Percentiles rank a stretch among this genome's conserved stretches.
These are phyloP conservation scores for Citrus trifoliata DNA, from an alignment of 345 rosid species.

Conservation along the genomic window DNA sequence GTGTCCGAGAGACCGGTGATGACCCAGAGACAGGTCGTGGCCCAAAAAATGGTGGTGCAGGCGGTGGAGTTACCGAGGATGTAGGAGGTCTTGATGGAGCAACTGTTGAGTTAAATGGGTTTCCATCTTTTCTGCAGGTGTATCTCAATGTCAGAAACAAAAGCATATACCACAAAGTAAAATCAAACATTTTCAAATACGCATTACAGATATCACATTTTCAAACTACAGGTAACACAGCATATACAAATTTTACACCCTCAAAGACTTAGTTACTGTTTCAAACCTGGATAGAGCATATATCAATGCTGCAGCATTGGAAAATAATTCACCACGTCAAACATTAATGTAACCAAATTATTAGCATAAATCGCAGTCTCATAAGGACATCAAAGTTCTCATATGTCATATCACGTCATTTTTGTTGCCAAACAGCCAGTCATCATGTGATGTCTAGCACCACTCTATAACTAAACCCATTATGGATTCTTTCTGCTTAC, in stretches of 20 bases:
- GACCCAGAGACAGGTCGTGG: constrained; percentile 25
- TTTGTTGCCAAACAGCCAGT: neutral
- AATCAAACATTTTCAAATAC: neutral
- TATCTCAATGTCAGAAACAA: constrained; percentile 14
- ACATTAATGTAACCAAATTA: neutral
- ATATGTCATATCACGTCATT: neutral
- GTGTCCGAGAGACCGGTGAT: constrained; percentile 25
- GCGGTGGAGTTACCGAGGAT: constrained; percentile 41
- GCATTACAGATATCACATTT: neutral
- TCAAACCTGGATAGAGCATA: neutral
- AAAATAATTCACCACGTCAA: neutral
- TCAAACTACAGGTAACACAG: neutral
- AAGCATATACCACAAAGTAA: constrained; percentile 1
- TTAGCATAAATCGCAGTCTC: neutral
- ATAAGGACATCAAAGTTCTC: neutral
- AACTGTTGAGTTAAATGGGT: constrained; percentile 57
- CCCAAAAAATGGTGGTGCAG: constrained; percentile 18
- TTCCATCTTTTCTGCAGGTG: constrained; percentile 75
- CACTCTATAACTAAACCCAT: neutral
- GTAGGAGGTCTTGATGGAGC: constrained; percentile 56
- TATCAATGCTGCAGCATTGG: neutral
- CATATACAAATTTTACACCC: neutral
- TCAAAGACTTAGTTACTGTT: neutral
- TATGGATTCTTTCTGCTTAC: neutral
- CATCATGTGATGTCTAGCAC: neutral